These are phyloP conservation scores for Astrocystis sublimbata DNA, from an alignment of 495 filamentous ascomycete species.

Conservation along the genomic window DNA sequence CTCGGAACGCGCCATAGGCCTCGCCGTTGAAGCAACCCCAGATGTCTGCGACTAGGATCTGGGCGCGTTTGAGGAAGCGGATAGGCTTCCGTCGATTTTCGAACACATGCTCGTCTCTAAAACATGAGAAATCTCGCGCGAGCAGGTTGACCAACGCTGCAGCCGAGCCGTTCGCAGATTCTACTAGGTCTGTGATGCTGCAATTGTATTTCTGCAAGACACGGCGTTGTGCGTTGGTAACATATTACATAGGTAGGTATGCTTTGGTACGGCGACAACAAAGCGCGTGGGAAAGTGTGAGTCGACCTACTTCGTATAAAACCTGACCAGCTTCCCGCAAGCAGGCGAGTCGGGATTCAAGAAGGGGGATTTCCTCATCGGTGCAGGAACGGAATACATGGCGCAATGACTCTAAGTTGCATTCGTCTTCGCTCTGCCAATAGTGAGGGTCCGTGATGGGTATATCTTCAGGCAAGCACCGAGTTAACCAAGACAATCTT, in stretches of 20 bases:
- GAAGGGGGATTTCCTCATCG: constrained; percentile 81
- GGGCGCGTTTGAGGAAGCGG: constrained; percentile 86
- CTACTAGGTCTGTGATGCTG: constrained; percentile 71
- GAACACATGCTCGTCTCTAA: constrained; percentile 76
- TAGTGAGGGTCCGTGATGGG: constrained; percentile 87
- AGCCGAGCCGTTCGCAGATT: constrained; percentile 75
- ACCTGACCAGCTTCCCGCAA: constrained; percentile 83
- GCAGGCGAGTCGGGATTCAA: constrained; percentile 75
- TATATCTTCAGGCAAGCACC: constrained; percentile 56
- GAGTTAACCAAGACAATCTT: constrained; percentile 25
- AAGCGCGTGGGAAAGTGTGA: constrained; percentile 17
- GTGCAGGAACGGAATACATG: constrained; percentile 86
- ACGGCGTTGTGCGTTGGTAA: constrained; percentile 32
- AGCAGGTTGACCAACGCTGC: constrained; percentile 81
- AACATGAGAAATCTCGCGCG: constrained; percentile 77
- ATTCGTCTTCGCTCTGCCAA: constrained; percentile 78
- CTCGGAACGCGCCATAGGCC: constrained; percentile 77
- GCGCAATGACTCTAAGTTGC: constrained; percentile 68
- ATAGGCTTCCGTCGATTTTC: constrained; percentile 66
- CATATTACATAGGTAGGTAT: constrained; percentile 20
- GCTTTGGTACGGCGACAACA: constrained; percentile 18
- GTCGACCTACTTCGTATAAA: constrained; percentile 70
- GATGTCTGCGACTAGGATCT: constrained; percentile 92
- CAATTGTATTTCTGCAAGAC: constrained; percentile 72
- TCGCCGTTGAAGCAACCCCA: constrained; percentile 92